Evolutionary conservation across 495 filamentous ascomycete species (phyloP).

Genomic region (Elaphomyces granulatus): DNA sequence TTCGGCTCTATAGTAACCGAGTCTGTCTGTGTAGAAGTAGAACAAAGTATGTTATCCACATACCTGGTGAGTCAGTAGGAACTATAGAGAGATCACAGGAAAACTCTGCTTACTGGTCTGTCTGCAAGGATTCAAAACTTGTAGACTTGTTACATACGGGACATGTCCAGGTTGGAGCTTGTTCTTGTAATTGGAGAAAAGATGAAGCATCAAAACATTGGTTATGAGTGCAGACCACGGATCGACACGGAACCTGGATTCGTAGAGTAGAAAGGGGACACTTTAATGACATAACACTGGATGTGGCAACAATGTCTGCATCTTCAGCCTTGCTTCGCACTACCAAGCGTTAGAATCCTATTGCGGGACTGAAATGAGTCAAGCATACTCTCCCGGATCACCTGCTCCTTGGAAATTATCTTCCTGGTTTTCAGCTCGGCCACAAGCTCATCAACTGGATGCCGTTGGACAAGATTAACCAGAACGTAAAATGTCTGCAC

Average conservation of each 20-base stretch:
- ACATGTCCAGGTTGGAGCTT: slow-evolving; percentile 89
- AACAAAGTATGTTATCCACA: slow-evolving; percentile 67
- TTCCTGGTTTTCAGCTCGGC: slow-evolving; percentile 46
- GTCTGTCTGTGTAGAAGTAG: slow-evolving; percentile 52
- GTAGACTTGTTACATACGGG: slow-evolving; percentile 80
- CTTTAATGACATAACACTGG: slow-evolving; percentile 76
- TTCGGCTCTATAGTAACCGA: slow-evolving; percentile 84
- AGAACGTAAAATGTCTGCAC: slow-evolving; percentile 64
- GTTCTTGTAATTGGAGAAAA: slow-evolving; percentile 86
- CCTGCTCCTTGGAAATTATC: slow-evolving; percentile 65
- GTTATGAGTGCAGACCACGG: slow-evolving; percentile 68
- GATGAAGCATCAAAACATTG: slow-evolving; percentile 94
- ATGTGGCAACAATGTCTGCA: slow-evolving; percentile 74
- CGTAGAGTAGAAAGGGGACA: slow-evolving; percentile 79
- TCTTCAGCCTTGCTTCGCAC: slow-evolving; percentile 74
- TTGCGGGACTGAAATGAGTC: not conserved
- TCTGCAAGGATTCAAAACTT: slow-evolving; percentile 63
- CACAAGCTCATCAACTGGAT: slow-evolving; percentile 60
- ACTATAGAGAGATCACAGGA: not conserved
- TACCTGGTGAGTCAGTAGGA: slow-evolving; percentile 43
- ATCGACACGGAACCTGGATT: slow-evolving; percentile 67
- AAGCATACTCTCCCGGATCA: slow-evolving; percentile 68
- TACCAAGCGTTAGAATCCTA: slow-evolving; percentile 20
- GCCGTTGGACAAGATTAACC: slow-evolving; percentile 57
- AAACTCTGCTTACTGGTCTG: slow-evolving; percentile 60